Percentiles rank a stretch among this genome's conserved stretches.
Evolutionary conservation across 768 basidiomycete species (phyloP).

Genomic region (Suillus spraguei): DNA sequence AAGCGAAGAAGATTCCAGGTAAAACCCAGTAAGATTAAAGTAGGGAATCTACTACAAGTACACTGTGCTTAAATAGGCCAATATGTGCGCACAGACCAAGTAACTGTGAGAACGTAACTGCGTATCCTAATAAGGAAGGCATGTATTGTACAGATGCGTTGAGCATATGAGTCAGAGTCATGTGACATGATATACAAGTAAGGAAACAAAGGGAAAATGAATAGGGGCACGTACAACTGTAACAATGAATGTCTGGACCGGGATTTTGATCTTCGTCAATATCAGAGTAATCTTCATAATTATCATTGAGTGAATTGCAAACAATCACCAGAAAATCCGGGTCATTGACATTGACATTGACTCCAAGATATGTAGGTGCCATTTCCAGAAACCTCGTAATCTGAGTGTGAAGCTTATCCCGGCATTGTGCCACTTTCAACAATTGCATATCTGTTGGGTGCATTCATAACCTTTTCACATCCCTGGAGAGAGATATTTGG

Average conservation of each 20-base stretch:
- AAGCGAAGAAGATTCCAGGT: too few relatives aligned
- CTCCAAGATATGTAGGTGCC: conserved; percentile 1
- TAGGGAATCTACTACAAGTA: too few relatives aligned
- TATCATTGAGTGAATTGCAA: background rate
- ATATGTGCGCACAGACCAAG: too few relatives aligned
- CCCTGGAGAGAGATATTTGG: background rate
- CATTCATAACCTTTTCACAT: background rate
- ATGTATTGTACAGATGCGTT: too few relatives aligned
- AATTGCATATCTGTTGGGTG: background rate
- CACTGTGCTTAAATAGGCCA: too few relatives aligned
- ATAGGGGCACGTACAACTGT: too few relatives aligned
- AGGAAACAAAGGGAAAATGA: too few relatives aligned
- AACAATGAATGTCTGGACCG: background rate
- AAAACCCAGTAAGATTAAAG: too few relatives aligned
- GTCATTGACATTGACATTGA: background rate
- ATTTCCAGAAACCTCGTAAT: background rate
- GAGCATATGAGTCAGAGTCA: too few relatives aligned
- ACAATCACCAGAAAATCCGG: background rate
- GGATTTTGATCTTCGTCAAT: background rate
- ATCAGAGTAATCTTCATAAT: background rate
- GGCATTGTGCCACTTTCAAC: background rate
- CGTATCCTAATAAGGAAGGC: too few relatives aligned
- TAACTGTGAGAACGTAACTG: too few relatives aligned
- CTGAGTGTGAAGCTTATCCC: background rate
- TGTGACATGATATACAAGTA: too few relatives aligned